A percentile compares a stretch with the other conserved stretches of the same genome.
Conservation (phyloP, 805 yeast species). For the Ogataea trehaloabstinens region DNA sequence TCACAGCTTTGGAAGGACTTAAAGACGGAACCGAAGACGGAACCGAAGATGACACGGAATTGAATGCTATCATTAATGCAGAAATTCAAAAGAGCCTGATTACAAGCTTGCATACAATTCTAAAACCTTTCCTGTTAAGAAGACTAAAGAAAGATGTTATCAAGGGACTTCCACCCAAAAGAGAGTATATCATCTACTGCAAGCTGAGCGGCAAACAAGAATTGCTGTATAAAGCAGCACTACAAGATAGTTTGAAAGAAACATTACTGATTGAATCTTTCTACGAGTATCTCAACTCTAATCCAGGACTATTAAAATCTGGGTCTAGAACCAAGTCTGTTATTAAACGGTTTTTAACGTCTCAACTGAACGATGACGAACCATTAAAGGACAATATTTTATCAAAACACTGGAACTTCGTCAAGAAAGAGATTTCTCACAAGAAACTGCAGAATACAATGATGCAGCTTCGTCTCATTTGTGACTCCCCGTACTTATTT, state of each 20-base stretch:
- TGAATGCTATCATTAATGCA: slow-evolving; percentile 51
- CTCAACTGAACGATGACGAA: slow-evolving; percentile 11
- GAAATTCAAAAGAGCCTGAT: slow-evolving; percentile 62
- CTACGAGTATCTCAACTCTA: slow-evolving; percentile 48
- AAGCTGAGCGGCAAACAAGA: slow-evolving; percentile 64
- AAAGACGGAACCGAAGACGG: slow-evolving; percentile 28
- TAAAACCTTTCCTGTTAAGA: slow-evolving; percentile 84
- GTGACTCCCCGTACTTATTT: slow-evolving; percentile 82
- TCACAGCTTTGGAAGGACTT: slow-evolving; percentile 51
- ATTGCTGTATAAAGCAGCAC: slow-evolving; percentile 43
- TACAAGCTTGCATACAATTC: slow-evolving; percentile 76
- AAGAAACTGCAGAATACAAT: slow-evolving; percentile 63
- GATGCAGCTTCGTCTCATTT: slow-evolving; percentile 83
- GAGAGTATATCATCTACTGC: slow-evolving; percentile 81
- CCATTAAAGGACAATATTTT: slow-evolving; percentile 11
- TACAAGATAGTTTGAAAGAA: slow-evolving; percentile 42
- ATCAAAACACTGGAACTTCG: slow-evolving; percentile 26
- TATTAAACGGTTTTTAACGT: slow-evolving; percentile 42
- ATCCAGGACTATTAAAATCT: slow-evolving; percentile 26
- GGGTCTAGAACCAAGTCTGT: slow-evolving; percentile 20
- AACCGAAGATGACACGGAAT: slow-evolving; percentile 29
- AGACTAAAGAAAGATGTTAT: slow-evolving; percentile 76
- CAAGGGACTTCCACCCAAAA: slow-evolving; percentile 74
- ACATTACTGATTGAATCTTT: slow-evolving; percentile 47
- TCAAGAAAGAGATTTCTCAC: slow-evolving; percentile 41